Conservation (phyloP, 805 yeast genomes). For the Teunomyces atbi region DNA sequence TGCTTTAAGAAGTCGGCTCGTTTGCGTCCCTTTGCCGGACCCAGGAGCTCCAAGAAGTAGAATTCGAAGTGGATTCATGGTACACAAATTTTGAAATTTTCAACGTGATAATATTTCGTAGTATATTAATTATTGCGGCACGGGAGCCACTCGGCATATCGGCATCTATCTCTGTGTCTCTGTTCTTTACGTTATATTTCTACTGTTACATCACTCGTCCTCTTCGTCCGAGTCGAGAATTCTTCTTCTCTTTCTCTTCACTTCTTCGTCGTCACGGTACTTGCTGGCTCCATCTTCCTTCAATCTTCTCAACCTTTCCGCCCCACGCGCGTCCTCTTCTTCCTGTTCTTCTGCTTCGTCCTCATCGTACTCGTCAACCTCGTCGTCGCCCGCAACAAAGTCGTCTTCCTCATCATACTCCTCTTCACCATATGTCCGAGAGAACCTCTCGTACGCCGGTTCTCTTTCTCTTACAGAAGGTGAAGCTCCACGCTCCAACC, state of each 20-base stretch:
- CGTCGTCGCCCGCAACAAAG: constrained; percentile 44
- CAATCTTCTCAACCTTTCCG: constrained; percentile 54
- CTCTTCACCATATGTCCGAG: constrained; percentile 34
- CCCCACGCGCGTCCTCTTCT: constrained; percentile 53
- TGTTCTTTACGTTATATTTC: neutral
- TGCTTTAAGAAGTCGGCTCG: constrained; percentile 57
- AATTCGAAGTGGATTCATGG: constrained; percentile 52
- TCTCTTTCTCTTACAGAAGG: constrained; percentile 21
- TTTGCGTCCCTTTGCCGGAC: constrained; percentile 90
- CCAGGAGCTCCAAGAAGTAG: constrained; percentile 93
- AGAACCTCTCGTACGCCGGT: constrained; percentile 39
- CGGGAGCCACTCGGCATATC: too few relatives aligned
- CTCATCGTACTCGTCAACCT: constrained; percentile 36
- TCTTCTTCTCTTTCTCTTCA: constrained; percentile 44
- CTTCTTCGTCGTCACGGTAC: constrained; percentile 40
- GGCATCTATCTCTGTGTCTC: too few relatives aligned
- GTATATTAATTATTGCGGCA: neutral
- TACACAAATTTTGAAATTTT: neutral
- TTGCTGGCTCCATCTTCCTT: constrained; percentile 56
- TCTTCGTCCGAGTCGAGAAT: constrained; percentile 49
- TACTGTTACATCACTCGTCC: constrained; percentile 29
- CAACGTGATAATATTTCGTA: neutral
- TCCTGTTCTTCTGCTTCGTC: constrained; percentile 47
- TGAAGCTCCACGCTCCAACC: constrained; percentile 47
- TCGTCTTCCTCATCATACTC: constrained; percentile 41